Evolutionary conservation across 108 stramenopile species (phyloP).

Genomic region (Cafeteria roenbergensis): DNA sequence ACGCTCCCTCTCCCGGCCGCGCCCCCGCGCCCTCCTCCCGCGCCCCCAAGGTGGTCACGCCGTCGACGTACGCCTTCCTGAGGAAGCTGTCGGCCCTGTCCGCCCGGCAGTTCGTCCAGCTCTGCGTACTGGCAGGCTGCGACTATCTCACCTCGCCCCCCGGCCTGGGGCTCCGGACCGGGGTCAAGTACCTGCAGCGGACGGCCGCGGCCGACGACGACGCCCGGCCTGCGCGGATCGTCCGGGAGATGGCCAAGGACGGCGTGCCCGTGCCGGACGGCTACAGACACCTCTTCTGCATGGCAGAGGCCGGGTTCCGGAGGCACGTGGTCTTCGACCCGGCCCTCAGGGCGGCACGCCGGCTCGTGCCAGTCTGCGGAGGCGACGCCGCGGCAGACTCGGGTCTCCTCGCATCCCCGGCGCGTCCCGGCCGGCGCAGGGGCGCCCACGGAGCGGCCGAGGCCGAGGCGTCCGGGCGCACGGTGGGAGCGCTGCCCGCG

Average conservation of each 20-base stretch:
- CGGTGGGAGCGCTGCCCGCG: too few relatives aligned
- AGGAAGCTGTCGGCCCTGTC: constrained; percentile 42
- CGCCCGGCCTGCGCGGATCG: constrained; percentile 31
- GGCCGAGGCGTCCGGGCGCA: too few relatives aligned
- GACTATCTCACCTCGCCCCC: constrained; percentile 69
- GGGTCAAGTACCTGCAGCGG: constrained; percentile 54
- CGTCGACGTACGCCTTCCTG: neutral
- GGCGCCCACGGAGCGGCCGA: too few relatives aligned
- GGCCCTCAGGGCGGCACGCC: too few relatives aligned
- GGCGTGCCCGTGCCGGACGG: constrained; percentile 33
- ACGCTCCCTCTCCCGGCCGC: neutral
- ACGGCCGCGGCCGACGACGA: constrained; percentile 49
- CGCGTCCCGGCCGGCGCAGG: too few relatives aligned
- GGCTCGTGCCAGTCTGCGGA: too few relatives aligned
- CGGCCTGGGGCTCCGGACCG: constrained; percentile 71
- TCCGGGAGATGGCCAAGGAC: constrained; percentile 3
- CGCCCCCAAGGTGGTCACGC: too few relatives aligned
- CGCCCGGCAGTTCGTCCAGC: constrained; percentile 64
- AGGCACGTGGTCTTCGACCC: constrained; percentile 58
- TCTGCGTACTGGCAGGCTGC: constrained; percentile 83
- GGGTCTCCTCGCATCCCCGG: too few relatives aligned
- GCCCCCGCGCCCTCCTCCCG: neutral
- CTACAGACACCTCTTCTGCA: constrained; percentile 60
- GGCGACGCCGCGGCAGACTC: too few relatives aligned
- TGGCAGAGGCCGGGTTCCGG: constrained; percentile 67